Evolutionary conservation across 108 stramenopile species (phyloP).

Genomic region (Cyclotella choctawhatcheeana): DNA sequence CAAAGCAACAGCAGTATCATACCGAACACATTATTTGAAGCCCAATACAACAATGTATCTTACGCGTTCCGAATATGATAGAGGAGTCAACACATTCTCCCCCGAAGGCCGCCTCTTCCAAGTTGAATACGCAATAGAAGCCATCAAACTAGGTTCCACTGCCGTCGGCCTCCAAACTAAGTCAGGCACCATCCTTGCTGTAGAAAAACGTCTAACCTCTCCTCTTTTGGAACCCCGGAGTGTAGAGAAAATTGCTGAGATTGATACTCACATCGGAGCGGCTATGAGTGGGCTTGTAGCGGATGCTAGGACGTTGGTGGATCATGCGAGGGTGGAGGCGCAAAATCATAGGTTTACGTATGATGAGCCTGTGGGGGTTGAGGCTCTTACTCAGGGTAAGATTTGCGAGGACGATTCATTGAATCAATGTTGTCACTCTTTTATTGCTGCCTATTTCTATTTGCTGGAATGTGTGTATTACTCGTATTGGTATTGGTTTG

Average conservation of each 20-base stretch:
- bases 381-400: constrained; percentile 96
- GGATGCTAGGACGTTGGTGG: constrained; percentile 97
- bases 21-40: background rate
- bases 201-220: constrained; percentile 97
- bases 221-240: constrained; percentile 92
- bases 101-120: constrained; percentile 99
- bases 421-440: no score
- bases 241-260: constrained; percentile 99
- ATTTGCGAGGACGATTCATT: background rate
- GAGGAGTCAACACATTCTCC: constrained; percentile 99
- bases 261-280: constrained; percentile 96
- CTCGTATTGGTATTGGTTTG: no score
- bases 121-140: constrained; percentile 99
- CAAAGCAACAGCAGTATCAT: background rate
- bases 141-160: constrained; percentile 97
- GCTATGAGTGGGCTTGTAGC: constrained; percentile 98
- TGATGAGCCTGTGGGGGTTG: constrained; percentile 98
- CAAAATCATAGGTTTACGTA: constrained; percentile 99
- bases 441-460: no score
- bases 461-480: no score
- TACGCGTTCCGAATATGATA: constrained; percentile 97
- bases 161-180: constrained; percentile 97
- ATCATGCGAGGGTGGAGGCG: constrained; percentile 99
- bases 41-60: constrained; percentile 84
- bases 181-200: constrained; percentile 94